Evolutionary conservation across 2,329 filamentous ascomycete genomes (phyloP), one percentile per base, ranked within the genome.

Genomic region (Chaetothyriales sp.): DNA sequence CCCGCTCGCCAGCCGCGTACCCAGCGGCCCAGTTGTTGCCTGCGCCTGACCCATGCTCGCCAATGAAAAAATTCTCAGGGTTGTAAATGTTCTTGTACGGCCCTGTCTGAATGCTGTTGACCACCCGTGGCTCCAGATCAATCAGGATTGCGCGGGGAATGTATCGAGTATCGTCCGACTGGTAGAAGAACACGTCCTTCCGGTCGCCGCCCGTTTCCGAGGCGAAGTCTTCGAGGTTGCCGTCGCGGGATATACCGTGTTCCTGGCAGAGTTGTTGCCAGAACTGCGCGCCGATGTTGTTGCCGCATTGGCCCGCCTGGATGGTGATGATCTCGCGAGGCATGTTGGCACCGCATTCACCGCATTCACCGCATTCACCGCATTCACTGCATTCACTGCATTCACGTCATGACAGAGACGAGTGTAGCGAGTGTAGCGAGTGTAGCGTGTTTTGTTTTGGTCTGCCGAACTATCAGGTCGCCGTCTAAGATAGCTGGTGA

Each of bases 41-140:
- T 5, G 92, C 92, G 46, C 92, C 92, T 51, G 87, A 82, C 53
- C 92, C 92, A 70, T 90, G 85, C 67, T 95, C 94, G 62, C 90
- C 88, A 50, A 97, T 81, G 67, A 94, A 98, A 72, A 97, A 95
- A 74, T 98, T 98, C 70, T 98, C 92, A 0, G 92, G 92, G 67
- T 98, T 98, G 78, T 98, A 98, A 54, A 98, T 98, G 68, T 98
- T 97, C 69, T 85, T 88, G 75, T 98, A 98, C 0, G 89, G 83
- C 1, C 92, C 89, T 8, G 83, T 85, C 71, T 97, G 90, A 61
- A 98, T 98, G 56, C 82, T 75, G 66, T 97, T 86, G 65, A 98
- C 85, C 57, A 87, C 89, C 58, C 92, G 80, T 20, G 92, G 92
- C 70, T 98, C 92, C 43, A 98, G 75, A 67, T 98, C 92, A 57